Conservation (phyloP, 768 basidiomycete genomes). For the Russula ochroleuca region DNA sequence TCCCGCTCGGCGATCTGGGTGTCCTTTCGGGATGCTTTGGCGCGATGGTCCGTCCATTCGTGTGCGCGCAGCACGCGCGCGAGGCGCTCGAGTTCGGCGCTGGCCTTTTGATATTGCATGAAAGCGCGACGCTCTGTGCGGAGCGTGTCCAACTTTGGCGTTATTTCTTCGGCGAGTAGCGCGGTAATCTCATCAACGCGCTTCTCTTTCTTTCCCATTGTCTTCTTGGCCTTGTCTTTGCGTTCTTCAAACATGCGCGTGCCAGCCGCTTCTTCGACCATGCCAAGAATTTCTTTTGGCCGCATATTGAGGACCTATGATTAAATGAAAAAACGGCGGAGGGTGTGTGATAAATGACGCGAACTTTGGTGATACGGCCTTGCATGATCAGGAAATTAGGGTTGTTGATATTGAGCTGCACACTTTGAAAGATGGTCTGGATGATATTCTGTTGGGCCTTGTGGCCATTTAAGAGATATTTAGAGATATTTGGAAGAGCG, state of each 20-base stretch:
- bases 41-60: conserved; percentile 72
- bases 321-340: background rate
- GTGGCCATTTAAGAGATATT: conserved; percentile 95
- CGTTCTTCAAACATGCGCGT: conserved; percentile 99
- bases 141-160: conserved; percentile 88
- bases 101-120: conserved; percentile 85
- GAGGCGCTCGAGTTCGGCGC: conserved; percentile 81
- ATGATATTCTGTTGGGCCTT: conserved; percentile 80
- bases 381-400: conserved; percentile 99
- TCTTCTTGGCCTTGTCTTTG: conserved; percentile 94
- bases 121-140: conserved; percentile 85
- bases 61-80: conserved; percentile 78
- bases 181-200: conserved; percentile 84
- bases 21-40: conserved; percentile 52
- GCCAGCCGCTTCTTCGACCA: conserved; percentile 98
- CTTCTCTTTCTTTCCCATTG: conserved; percentile 97
- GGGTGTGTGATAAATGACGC: conserved; percentile 12
- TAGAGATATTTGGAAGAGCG: conserved; percentile 86
- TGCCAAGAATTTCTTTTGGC: conserved; percentile 93
- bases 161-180: conserved; percentile 83
- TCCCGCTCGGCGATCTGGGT: conserved; percentile 50
- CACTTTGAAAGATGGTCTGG: conserved; percentile 91
- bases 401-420: conserved; percentile 98
- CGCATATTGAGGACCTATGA: conserved; percentile 90
- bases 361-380: conserved; percentile 95